Conservation (phyloP, 805 yeast genomes). For the Starmera quercuum region DNA sequence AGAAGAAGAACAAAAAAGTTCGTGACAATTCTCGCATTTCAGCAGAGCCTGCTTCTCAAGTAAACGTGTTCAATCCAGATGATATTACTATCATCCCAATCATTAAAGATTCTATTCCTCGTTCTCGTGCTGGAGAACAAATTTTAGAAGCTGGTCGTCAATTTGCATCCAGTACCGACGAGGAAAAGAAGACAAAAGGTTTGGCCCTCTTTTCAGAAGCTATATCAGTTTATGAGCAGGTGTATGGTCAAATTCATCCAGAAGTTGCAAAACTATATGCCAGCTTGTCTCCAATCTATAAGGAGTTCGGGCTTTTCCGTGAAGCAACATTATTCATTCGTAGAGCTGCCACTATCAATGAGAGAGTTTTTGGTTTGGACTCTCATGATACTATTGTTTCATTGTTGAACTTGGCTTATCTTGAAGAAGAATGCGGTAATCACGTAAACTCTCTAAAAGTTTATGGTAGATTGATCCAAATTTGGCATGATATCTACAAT, state of each 20-base stretch:
- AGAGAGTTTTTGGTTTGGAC: slow-evolving; percentile 77
- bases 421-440: slow-evolving; percentile 56
- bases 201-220: slow-evolving; percentile 61
- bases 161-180: slow-evolving; percentile 7
- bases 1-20: slow-evolving; percentile 28
- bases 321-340: slow-evolving; percentile 62
- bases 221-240: slow-evolving; percentile 67
- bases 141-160: slow-evolving; percentile 57
- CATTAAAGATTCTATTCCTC: slow-evolving; percentile 63
- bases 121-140: slow-evolving; percentile 65
- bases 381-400: slow-evolving; percentile 67
- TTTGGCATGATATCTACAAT: slow-evolving; percentile 49
- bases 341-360: slow-evolving; percentile 64
- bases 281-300: slow-evolving; percentile 57
- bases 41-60: slow-evolving; percentile 1
- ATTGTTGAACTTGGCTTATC: slow-evolving; percentile 65
- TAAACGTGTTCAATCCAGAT: slow-evolving; percentile 42
- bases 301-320: slow-evolving; percentile 45
- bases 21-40: slow-evolving; percentile 11
- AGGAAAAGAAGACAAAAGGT: slow-evolving; percentile 45
- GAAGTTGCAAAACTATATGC: slow-evolving; percentile 69
- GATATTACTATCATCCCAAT: slow-evolving; percentile 73
- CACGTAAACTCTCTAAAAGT: slow-evolving; percentile 54
- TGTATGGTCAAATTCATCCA: slow-evolving; percentile 73
- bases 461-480: slow-evolving; percentile 49